Base-by-base conservation (phyloP, 352 stramenopile genomes). In the Pythium insidiosum region DNA sequence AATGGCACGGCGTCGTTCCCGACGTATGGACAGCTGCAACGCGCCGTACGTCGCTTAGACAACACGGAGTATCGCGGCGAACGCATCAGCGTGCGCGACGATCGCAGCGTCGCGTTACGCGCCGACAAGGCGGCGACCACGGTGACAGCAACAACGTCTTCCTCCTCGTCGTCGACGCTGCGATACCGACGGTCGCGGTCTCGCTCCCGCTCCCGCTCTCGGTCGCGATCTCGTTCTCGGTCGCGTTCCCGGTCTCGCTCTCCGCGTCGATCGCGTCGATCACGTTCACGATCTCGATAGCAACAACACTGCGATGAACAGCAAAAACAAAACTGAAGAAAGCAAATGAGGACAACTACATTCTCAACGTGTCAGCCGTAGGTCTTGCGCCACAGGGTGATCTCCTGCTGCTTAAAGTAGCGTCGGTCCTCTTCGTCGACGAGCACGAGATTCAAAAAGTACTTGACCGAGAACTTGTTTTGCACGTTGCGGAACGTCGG, bases 331-430 rank as follows among this genome's bases (percentile, higher is more conserved):
- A n/a, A n/a, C n/a, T n/a, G 21, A 23, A 48, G 24, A 18, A 16
- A 31, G 25, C 25, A 23, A 31, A 19, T 43, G 15, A 25, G 1
- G 1, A 11, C 6, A 34, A 34, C 12, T 44, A 22, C 4, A 29
- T 42, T 33, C 6, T 16, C 16, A 18, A 41, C 12, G 48, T 20
- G 12, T 45, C 56, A 76, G 4, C 63, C 70, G 28, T 78, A 50
- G 9, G 24, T 50, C 38, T 85, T 84, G 20, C 94, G 83, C 92
- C 94, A 99, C 19, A 99, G 62, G 39, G 83, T 96, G 56, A 99
- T 97, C 68, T 99, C 96, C 66, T 99, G 95, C 63, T 99, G 95
- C 61, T 99, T 99, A 56, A 99, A 99, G 64, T 99, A 99, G 24
- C 95, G 82, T n/a, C 97, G 82, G 68, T 99, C 96, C 62, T 99